These are phyloP conservation scores for Aspergillus sp. DNA, from an alignment of 2,329 filamentous ascomycete genomes.

Conservation along the genomic window DNA sequence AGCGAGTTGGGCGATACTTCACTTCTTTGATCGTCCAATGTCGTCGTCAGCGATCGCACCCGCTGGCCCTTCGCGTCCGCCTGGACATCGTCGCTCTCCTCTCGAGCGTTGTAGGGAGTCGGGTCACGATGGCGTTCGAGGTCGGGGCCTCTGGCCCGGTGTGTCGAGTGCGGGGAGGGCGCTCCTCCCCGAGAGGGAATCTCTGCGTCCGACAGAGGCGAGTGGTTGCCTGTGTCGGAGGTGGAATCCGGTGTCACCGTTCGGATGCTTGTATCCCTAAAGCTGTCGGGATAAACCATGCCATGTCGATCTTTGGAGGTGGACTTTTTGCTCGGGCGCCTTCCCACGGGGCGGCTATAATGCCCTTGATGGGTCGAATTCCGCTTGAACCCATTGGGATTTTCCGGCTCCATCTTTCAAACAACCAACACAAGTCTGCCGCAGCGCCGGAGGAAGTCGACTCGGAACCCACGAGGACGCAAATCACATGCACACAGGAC, in stretches of 20 bases:
- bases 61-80: constrained; percentile 25
- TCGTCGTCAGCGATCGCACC: constrained; percentile 33
- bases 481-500: constrained; percentile 14
- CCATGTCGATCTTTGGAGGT: constrained; percentile 39
- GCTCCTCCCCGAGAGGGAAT: constrained; percentile 21
- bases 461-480: constrained; percentile 17
- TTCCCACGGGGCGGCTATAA: constrained; percentile 33
- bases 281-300: constrained; percentile 38
- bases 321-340: constrained; percentile 39
- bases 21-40: constrained; percentile 33
- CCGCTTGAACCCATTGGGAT: constrained; percentile 32
- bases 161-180: constrained; percentile 28
- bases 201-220: constrained; percentile 31
- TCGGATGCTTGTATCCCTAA: constrained; percentile 36
- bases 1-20: constrained; percentile 27
- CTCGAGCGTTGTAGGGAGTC: constrained; percentile 20
- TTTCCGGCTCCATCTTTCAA: constrained; percentile 33
- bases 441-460: constrained; percentile 12
- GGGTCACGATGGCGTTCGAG: constrained; percentile 24
- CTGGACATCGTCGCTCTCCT: constrained; percentile 25
- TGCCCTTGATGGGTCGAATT: constrained; percentile 30
- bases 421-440: constrained; percentile 7
- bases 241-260: constrained; percentile 38
- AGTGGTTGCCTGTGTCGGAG: constrained; percentile 26
- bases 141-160: constrained; percentile 25